phyloP scores from a whole-genome alignment of 257 asterid species.

The Solanum chmielewskii region DNA sequence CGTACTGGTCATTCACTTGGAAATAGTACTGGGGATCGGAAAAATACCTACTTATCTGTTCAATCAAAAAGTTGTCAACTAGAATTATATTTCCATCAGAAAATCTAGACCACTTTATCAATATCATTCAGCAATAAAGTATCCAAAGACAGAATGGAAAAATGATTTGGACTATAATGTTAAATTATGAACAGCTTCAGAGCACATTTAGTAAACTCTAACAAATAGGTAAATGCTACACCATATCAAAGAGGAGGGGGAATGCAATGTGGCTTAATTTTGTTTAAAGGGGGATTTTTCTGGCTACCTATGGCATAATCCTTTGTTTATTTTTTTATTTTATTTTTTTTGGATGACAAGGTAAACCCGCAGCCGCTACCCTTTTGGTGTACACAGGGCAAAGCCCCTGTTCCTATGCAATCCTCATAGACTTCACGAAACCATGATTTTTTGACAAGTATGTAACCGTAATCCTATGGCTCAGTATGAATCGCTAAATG shows the following conservation, averaged over 20 bases:
- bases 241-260: not conserved
- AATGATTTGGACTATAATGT: not conserved
- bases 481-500: not conserved
- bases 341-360: too few relatives aligned
- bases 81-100: not conserved
- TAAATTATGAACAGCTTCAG: not conserved
- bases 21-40: slow-evolving; percentile 22
- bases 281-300: not conserved
- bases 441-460: not conserved
- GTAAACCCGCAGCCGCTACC: too few relatives aligned
- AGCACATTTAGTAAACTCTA: not conserved
- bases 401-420: too few relatives aligned
- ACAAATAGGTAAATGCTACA: not conserved
- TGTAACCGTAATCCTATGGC: not conserved
- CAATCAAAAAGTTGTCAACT: not conserved
- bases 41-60: slow-evolving; percentile 19
- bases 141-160: not conserved
- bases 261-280: not conserved
- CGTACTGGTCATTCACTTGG: slow-evolving; percentile 19
- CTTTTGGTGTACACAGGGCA: too few relatives aligned
- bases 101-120: not conserved
- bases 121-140: not conserved
- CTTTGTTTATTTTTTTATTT: not conserved
- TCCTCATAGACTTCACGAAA: not conserved
- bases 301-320: not conserved